Percentiles rank a stretch among this genome's conserved stretches.
phyloP scores from a whole-genome alignment of 2,329 filamentous ascomycete species.

The Exophiala alcalophila region DNA sequence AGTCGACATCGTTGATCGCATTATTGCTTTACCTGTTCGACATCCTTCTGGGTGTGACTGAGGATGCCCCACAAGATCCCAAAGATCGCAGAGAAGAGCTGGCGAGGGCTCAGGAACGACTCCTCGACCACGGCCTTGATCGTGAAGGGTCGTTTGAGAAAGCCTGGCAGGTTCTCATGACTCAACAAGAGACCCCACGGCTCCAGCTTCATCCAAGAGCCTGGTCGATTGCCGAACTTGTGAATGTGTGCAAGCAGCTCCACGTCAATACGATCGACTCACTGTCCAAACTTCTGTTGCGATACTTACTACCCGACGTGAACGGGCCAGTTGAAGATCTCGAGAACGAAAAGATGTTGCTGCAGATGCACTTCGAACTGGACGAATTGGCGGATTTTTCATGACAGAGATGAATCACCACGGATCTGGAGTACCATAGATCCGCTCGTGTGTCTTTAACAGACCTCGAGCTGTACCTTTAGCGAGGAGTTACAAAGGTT shows the following conservation, averaged over 20 bases:
- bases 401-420: not conserved
- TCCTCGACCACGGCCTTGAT: conserved; percentile 9
- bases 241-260: conserved; percentile 15
- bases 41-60: conserved; percentile 8
- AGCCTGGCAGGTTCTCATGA: conserved; percentile 16
- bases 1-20: conserved; percentile 4
- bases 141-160: conserved; percentile 13
- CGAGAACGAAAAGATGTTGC: conserved; percentile 7
- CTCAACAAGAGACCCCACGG: conserved; percentile 9
- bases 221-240: conserved; percentile 18
- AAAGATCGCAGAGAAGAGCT: conserved; percentile 2
- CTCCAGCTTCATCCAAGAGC: conserved; percentile 12
- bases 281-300: conserved; percentile 11
- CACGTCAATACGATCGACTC: conserved; percentile 11
- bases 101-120: conserved; percentile 8
- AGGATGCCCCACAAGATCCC: conserved; percentile 2
- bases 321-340: not conserved
- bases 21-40: conserved; percentile 14
- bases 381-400: conserved; percentile 8
- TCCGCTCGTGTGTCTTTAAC: too few species aligned
- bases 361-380: conserved; percentile 14
- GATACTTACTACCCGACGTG: conserved; percentile 10
- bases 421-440: too few species aligned
- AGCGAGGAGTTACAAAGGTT: too few species aligned
- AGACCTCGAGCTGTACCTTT: too few species aligned